A percentile compares a stretch with the other conserved stretches of the same genome.
Evolutionary conservation across 148 eudicot species (phyloP).

Genomic region (Spergularia marina): DNA sequence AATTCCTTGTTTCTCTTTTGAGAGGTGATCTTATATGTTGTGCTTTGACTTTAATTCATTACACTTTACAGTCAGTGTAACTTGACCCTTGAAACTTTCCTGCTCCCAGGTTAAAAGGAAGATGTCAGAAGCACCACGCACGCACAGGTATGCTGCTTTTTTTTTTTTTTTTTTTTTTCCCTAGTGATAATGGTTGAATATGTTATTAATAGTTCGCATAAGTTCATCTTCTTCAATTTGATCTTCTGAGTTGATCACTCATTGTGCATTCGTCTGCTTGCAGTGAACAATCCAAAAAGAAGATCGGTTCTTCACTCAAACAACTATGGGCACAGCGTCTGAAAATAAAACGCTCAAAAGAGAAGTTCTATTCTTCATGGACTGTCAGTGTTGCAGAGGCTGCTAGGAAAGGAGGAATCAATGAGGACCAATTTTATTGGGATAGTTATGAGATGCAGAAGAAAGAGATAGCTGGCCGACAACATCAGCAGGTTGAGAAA

Average conservation of each 20-base stretch:
- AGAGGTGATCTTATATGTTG: background rate
- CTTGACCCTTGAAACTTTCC: constrained; percentile 12
- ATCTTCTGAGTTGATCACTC: background rate
- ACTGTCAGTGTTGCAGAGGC: constrained; percentile 63
- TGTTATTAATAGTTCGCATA: background rate
- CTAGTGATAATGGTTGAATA: background rate
- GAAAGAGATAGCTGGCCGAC: constrained; percentile 46
- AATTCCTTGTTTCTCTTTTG: constrained; percentile 5
- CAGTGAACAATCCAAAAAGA: constrained; percentile 69
- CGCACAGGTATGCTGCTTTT: constrained; percentile 50
- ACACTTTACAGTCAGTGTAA: background rate
- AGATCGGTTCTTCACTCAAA: constrained; percentile 63
- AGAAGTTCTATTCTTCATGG: constrained; percentile 65
- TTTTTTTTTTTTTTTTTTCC: constrained; percentile 4
- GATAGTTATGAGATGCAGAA: constrained; percentile 64
- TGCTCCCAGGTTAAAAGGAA: constrained; percentile 60
- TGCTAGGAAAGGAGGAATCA: constrained; percentile 71
- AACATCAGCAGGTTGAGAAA: constrained; percentile 42
- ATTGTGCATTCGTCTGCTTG: constrained; percentile 22
- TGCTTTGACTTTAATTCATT: background rate
- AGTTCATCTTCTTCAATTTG: background rate
- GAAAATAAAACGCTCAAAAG: constrained; percentile 58
- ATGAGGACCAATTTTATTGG: constrained; percentile 68
- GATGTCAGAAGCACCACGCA: constrained; percentile 61
- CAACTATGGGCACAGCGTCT: constrained; percentile 64